Base-by-base conservation (phyloP, 2,329 filamentous ascomycete genomes). In the Xylariaceae sp. region DNA sequence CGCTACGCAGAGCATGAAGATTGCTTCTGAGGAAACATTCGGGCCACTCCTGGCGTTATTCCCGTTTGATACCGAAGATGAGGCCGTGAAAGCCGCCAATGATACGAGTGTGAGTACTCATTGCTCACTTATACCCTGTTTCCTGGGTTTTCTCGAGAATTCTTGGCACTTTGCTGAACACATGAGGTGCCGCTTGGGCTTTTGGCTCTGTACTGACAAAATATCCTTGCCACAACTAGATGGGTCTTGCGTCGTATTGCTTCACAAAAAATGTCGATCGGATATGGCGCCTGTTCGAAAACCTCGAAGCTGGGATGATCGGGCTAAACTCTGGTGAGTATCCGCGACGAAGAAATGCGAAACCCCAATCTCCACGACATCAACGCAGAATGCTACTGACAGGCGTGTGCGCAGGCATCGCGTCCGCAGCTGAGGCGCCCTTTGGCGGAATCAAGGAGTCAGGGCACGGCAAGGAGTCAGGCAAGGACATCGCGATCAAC, bases 171-270 rank as follows among this genome's bases (percentile, higher is more conserved):
- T n/a, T n/a, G n/a, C n/a, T n/a, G n/a, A n/a, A n/a, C n/a, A n/a
- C n/a, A 16, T 2, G 13, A 21, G 3, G 6, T 34, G 12, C 32
- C 32, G 32, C 7, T 43, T 16, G 21, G 40, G 15, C 18, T 10
- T 41, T 16, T 43, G 29, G 9, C n/a, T 16, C 39, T 34, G 10
- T 21, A 40, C 36, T 55, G 49, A 47, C 47, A 16, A 10, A 9
- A 12, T 2, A 29, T 16, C 10, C 26, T 1, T 22, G 2, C 6
- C 16, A 1, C 12, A 29, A 43, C 21, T 43, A 90, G 47, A 92
- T 92, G 65, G 89, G 89, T 2, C 77, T 95, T 12, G 76, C 78
- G 0, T 78, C 82, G 2, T 81, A 88, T 0, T 79, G 94, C 2
- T 94, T 90, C 67, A 90, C 88, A 0, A 75, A 79, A 60, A 83